Evolutionary conservation across 176 grass and related monocot genomes (phyloP).

Genomic region (Oryza glumipatula): DNA sequence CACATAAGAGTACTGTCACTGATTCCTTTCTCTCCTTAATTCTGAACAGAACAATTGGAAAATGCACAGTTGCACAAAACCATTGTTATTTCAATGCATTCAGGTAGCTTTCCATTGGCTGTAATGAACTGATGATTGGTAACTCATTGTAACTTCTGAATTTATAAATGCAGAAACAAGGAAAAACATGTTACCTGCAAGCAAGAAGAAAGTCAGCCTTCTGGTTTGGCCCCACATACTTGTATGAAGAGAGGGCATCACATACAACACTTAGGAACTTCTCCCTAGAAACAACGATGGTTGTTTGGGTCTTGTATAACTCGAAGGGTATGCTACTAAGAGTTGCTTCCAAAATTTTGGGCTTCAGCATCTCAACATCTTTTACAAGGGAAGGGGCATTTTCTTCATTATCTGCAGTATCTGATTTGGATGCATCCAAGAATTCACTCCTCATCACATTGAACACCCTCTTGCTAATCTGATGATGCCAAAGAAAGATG

Average conservation of each 20-base stretch:
- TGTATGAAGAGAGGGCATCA: slow-evolving; percentile 74
- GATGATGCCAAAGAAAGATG: slow-evolving; percentile 32
- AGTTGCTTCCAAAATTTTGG: slow-evolving; percentile 42
- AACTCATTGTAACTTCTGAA: not conserved
- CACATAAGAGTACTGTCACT: slow-evolving; percentile 90
- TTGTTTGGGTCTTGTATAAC: slow-evolving; percentile 90
- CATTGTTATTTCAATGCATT: slow-evolving; percentile 16
- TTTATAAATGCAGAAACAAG: not conserved
- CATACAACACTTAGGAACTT: slow-evolving; percentile 73
- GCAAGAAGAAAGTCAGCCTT: slow-evolving; percentile 90
- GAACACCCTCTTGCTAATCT: slow-evolving; percentile 98
- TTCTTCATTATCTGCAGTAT: slow-evolving; percentile 35
- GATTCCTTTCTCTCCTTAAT: slow-evolving; percentile 96
- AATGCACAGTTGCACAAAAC: slow-evolving; percentile 14
- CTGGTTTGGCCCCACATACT: slow-evolving; percentile 92
- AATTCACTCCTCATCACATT: slow-evolving; percentile 69
- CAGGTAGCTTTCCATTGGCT: slow-evolving; percentile 19
- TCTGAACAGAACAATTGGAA: slow-evolving; percentile 49
- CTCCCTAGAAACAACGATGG: slow-evolving; percentile 69
- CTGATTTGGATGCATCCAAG: slow-evolving; percentile 45
- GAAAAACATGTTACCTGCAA: slow-evolving; percentile 70
- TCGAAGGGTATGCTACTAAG: slow-evolving; percentile 66
- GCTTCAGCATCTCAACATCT: slow-evolving; percentile 16
- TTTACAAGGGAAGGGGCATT: slow-evolving; percentile 27
- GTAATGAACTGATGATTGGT: slow-evolving; percentile 11